phyloP scores from a whole-genome alignment of 208 protist genomes.

The Crithidia mellificae region DNA sequence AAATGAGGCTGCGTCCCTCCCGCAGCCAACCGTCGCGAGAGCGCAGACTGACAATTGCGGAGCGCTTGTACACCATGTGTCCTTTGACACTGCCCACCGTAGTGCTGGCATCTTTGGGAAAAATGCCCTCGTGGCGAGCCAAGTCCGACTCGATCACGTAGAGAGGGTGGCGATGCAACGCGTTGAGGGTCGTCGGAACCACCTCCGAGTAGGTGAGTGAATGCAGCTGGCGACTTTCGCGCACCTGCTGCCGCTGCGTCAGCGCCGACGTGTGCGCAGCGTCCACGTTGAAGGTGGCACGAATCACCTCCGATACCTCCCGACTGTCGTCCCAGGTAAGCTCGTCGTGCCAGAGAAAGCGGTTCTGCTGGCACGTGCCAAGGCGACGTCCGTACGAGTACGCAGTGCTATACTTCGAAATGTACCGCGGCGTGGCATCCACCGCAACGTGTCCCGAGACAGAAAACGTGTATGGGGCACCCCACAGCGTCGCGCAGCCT shows the following conservation, averaged over 20 bases:
- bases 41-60: slow-evolving; percentile 76
- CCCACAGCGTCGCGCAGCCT: slow-evolving; percentile 76
- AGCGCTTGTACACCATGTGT: slow-evolving; percentile 87
- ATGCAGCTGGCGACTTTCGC: slow-evolving; percentile 75
- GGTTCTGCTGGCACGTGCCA: slow-evolving; percentile 55
- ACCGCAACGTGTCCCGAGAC: slow-evolving; percentile 64
- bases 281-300: slow-evolving; percentile 51
- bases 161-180: slow-evolving; percentile 77
- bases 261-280: slow-evolving; percentile 22
- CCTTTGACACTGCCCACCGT: slow-evolving; percentile 85
- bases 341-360: slow-evolving; percentile 78
- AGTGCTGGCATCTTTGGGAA: slow-evolving; percentile 75
- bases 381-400: slow-evolving; percentile 61
- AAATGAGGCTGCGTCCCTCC: slow-evolving; percentile 65
- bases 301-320: slow-evolving; percentile 74
- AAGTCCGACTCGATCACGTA: slow-evolving; percentile 86
- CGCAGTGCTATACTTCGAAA: slow-evolving; percentile 73
- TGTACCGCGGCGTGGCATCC: slow-evolving; percentile 85
- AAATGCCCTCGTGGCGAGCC: slow-evolving; percentile 77
- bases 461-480: slow-evolving; percentile 83
- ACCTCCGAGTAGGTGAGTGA: slow-evolving; percentile 80
- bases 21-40: slow-evolving; percentile 89
- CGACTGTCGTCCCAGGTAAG: slow-evolving; percentile 79
- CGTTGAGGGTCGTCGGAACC: slow-evolving; percentile 79
- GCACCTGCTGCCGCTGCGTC: slow-evolving; percentile 34